phyloP scores from a whole-genome alignment of 2,329 filamentous ascomycete species.

The Elsinoe batatas region DNA sequence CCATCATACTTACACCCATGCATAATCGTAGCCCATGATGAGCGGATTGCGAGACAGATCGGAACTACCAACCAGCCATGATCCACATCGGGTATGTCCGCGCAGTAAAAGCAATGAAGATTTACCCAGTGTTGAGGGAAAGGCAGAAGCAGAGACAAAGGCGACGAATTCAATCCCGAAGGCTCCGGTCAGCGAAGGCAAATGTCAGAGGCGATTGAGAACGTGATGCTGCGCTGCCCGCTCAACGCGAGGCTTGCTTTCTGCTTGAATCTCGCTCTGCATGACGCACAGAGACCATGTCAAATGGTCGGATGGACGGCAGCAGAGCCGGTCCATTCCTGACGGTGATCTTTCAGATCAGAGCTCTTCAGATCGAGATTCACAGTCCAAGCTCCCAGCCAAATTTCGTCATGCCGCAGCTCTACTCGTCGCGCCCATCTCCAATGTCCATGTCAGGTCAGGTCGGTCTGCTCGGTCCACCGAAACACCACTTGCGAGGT shows the following conservation, averaged over 20 bases:
- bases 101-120: neutral
- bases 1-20: slow-evolving; percentile 45
- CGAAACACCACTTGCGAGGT: slow-evolving; percentile 8
- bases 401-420: slow-evolving; percentile 11
- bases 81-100: slow-evolving; percentile 9
- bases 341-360: neutral
- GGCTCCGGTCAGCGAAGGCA: slow-evolving; percentile 4
- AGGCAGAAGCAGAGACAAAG: neutral
- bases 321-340: neutral
- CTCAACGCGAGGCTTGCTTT: neutral
- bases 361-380: slow-evolving; percentile 1
- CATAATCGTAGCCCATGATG: slow-evolving; percentile 53
- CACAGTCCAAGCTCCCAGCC: slow-evolving; percentile 6
- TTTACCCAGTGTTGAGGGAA: neutral
- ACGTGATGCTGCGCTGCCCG: neutral
- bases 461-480: neutral
- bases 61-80: slow-evolving; percentile 6
- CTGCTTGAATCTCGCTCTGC: neutral
- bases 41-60: slow-evolving; percentile 1
- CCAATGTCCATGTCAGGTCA: neutral
- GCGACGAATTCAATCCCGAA: neutral
- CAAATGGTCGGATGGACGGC: neutral
- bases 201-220: neutral
- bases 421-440: neutral
- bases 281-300: neutral